Evolutionary conservation across 208 protist genomes (phyloP).

Genomic region (Acanthamoeba rhysodes): DNA sequence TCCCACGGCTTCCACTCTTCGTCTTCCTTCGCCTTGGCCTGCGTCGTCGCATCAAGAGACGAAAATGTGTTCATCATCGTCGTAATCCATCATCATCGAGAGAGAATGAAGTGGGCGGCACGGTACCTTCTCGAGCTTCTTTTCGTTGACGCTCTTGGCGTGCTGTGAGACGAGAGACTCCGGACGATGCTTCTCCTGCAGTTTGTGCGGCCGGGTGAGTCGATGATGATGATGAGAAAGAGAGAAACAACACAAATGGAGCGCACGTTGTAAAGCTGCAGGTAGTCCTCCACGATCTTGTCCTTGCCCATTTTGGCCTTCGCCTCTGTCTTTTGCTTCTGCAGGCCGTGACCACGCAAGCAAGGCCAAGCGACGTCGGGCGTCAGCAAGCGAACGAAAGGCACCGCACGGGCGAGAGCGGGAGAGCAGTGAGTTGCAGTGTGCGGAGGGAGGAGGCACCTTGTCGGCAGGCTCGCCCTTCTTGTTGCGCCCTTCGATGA

Average conservation of each 20-base stretch:
- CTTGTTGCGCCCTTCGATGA: slow-evolving; percentile 42
- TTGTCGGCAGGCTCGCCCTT: slow-evolving; percentile 48
- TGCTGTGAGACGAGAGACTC: slow-evolving; percentile 12
- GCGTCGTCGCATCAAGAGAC: no score
- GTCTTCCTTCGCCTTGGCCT: slow-evolving; percentile 4
- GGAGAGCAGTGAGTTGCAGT: background rate
- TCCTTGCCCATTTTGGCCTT: slow-evolving; percentile 7
- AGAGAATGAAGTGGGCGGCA: background rate
- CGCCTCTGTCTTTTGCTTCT: slow-evolving; percentile 8
- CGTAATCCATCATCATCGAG: no score
- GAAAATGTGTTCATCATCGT: no score
- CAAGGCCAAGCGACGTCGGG: background rate
- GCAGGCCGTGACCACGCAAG: background rate
- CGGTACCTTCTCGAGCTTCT: background rate
- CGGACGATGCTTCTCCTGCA: background rate
- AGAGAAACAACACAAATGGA: background rate
- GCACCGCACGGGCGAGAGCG: background rate
- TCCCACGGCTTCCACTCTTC: slow-evolving; percentile 48
- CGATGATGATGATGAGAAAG: background rate
- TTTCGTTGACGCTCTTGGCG: slow-evolving; percentile 36
- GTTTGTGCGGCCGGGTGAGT: background rate
- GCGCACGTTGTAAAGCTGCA: slow-evolving; percentile 33
- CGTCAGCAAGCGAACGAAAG: background rate
- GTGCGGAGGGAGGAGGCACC: background rate
- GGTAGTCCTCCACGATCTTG: slow-evolving; percentile 59